Conservation (phyloP, 78 protist genomes). For the Dictyostelium intermedium region DNA sequence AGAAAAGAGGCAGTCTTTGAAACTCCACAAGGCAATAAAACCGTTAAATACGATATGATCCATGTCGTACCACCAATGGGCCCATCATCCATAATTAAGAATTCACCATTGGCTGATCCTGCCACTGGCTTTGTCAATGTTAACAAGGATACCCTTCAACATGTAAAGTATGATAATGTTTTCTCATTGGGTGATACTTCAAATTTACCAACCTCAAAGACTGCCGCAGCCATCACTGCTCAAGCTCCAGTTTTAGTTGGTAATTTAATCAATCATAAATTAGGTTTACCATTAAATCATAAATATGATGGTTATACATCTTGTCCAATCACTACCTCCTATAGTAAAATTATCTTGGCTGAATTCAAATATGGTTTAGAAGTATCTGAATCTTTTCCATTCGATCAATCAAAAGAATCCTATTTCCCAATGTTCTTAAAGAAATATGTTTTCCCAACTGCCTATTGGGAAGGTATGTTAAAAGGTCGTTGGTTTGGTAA, state of each 20-base stretch:
- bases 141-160: constrained; percentile 84
- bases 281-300: constrained; percentile 44
- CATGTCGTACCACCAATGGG: constrained; percentile 87
- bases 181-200: constrained; percentile 84
- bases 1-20: constrained; percentile 82
- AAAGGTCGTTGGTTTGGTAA: constrained; percentile 65
- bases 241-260: constrained; percentile 78
- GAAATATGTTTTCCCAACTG: constrained; percentile 74
- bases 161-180: constrained; percentile 64
- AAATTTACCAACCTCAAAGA: constrained; percentile 84
- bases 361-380: constrained; percentile 71
- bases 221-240: constrained; percentile 86
- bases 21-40: constrained; percentile 56
- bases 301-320: constrained; percentile 86
- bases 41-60: constrained; percentile 68
- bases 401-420: constrained; percentile 47
- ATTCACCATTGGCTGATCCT: constrained; percentile 75
- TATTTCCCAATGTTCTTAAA: constrained; percentile 61
- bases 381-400: constrained; percentile 57
- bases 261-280: constrained; percentile 63
- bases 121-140: constrained; percentile 80
- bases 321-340: constrained; percentile 83
- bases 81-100: constrained; percentile 36
- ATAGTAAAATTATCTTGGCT: constrained; percentile 61
- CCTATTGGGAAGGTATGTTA: constrained; percentile 78